Conservation (phyloP, 2,329 filamentous ascomycete species). For the Stachybotrys elegans region DNA sequence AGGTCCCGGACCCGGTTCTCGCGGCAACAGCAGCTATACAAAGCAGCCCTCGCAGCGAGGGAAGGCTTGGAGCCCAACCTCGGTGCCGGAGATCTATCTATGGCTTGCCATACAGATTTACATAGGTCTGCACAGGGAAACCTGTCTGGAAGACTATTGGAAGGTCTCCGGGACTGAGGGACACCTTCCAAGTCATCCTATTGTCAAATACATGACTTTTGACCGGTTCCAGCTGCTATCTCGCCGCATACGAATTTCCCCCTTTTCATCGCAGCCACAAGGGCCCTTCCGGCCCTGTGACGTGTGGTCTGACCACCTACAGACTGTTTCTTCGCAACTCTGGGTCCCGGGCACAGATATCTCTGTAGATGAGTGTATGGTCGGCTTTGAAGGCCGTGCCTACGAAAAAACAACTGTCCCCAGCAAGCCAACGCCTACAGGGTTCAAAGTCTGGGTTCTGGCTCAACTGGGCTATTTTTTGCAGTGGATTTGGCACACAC, state of each 20-base stretch:
- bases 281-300: background rate
- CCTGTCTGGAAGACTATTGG: constrained; percentile 7
- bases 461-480: constrained; percentile 7
- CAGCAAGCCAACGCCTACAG: constrained; percentile 3
- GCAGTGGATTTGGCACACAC: constrained; percentile 7
- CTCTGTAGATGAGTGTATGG: constrained; percentile 7
- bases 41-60: too few relatives aligned
- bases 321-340: constrained; percentile 3
- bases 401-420: background rate
- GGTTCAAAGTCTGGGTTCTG: constrained; percentile 7
- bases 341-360: constrained; percentile 2
- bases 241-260: background rate
- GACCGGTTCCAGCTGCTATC: background rate
- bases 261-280: background rate
- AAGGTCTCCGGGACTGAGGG: background rate
- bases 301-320: constrained; percentile 7
- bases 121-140: constrained; percentile 8
- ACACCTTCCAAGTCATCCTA: background rate
- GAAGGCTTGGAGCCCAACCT: constrained; percentile 6
- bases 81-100: constrained; percentile 6
- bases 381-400: constrained; percentile 4
- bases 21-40: too few relatives aligned
- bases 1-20: too few relatives aligned
- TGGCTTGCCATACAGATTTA: constrained; percentile 10
- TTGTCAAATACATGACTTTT: constrained; percentile 9